Evolutionary conservation across 108 stramenopile genomes (phyloP), one percentile per base, ranked within the genome.

Genomic region (Discostella stelligeroides): DNA sequence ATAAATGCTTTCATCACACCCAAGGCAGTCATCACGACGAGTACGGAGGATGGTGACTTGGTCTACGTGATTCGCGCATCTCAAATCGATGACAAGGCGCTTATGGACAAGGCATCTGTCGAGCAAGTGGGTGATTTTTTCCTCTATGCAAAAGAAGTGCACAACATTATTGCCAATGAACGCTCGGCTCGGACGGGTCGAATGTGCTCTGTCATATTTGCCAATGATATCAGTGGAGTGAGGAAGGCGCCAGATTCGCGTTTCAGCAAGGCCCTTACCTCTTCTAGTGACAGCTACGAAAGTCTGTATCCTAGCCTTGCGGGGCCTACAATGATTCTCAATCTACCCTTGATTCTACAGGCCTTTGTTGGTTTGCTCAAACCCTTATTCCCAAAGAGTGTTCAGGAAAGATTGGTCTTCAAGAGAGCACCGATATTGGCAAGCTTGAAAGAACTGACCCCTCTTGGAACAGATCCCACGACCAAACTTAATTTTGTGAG

Each of bases 51-150:
- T 60, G 80, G 80, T 18, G 75, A 81, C 34, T 53, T 81, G 12
- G 80, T 81, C 11, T 76, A 81, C 65, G 80, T 81, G 14, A 76
- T 81, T 53, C 70, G 80, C 12, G 80, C 80, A 12, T 72, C 70
- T 8, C 66, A 64, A 48, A 81, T 81, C 25, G 70, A 81, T 40
- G 80, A 81, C 42, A 74, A 60, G 61, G 63, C 76, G 63, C 45
- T 81, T 20, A 81, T 81, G 80, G 55, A 76, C 63, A 60, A 75
- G 45, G 69, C 42, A 1, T 62, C 70, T 0, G 75, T 81, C 21
- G 75, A 75, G 43, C 80, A 81, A 24, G 75, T 76, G 12, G 63
- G 69, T 20, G 80, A 81, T 37, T 81, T 81, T 38, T 76, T 81
- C 70, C 70, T 81, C 23, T 81, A 81, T 37, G 80, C 75, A 14